Conservation (phyloP, 192 early-diverging fungal species). For the Backusella tuberculispora region DNA sequence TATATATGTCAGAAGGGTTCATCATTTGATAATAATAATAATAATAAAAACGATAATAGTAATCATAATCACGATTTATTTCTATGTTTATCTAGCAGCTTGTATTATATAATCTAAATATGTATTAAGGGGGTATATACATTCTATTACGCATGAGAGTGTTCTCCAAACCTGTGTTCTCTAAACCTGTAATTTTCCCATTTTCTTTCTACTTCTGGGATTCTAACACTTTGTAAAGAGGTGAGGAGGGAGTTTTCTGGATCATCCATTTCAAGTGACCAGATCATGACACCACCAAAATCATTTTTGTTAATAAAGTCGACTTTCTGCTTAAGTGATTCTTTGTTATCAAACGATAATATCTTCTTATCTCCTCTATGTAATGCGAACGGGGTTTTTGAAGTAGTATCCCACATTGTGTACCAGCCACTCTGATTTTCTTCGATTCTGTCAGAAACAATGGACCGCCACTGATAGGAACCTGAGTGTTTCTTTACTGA, state of each 20-base stretch:
- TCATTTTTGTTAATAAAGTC: slow-evolving; percentile 53
- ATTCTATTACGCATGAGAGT: not conserved
- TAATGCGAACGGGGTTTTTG: slow-evolving; percentile 70
- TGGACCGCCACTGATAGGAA: slow-evolving; percentile 35
- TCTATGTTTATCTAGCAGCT: too few species aligned
- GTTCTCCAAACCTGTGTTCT: not conserved
- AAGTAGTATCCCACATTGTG: slow-evolving; percentile 68
- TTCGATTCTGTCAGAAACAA: slow-evolving; percentile 4
- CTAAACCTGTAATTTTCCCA: not conserved
- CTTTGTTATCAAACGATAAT: slow-evolving; percentile 71
- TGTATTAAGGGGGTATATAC: not conserved
- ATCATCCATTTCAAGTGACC: slow-evolving; percentile 44
- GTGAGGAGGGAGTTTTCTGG: not conserved
- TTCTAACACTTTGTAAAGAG: not conserved
- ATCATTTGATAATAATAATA: too few species aligned
- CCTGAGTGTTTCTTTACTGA: slow-evolving; percentile 23
- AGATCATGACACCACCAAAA: slow-evolving; percentile 66
- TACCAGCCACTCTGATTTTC: slow-evolving; percentile 45
- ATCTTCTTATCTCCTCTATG: slow-evolving; percentile 57
- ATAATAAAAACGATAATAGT: too few species aligned
- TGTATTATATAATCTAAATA: too few species aligned
- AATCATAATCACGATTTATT: too few species aligned
- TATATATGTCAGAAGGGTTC: too few species aligned
- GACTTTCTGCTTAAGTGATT: slow-evolving; percentile 55
- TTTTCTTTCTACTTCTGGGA: not conserved